phyloP scores from a whole-genome alignment of 1,139 yeast genomes.

The Yamadazyma kanchanaburiensis region DNA sequence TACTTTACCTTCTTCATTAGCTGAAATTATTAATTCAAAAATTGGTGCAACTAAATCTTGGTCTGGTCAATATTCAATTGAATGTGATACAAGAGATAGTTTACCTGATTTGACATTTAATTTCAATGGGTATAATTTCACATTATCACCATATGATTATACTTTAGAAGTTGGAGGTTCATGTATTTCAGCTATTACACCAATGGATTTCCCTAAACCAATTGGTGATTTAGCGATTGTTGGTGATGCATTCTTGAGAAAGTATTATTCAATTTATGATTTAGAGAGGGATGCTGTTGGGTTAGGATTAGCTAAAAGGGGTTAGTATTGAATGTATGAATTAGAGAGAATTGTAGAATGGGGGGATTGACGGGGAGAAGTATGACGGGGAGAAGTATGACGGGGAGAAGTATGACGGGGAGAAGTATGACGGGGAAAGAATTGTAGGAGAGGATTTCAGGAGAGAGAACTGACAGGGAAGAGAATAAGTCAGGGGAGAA shows the following conservation, averaged over 20 bases:
- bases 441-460: too few relatives aligned
- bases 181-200: slow-evolving; percentile 93
- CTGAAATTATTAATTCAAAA: slow-evolving; percentile 90
- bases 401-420: too few relatives aligned
- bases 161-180: slow-evolving; percentile 90
- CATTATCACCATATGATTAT: slow-evolving; percentile 84
- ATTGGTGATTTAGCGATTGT: slow-evolving; percentile 93
- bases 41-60: slow-evolving; percentile 96
- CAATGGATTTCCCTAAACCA: slow-evolving; percentile 96
- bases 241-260: slow-evolving; percentile 97
- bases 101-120: slow-evolving; percentile 90
- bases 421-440: too few relatives aligned
- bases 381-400: too few relatives aligned
- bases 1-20: slow-evolving; percentile 90
- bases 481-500: too few relatives aligned
- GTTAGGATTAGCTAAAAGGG: slow-evolving; percentile 77
- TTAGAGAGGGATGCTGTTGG: slow-evolving; percentile 89
- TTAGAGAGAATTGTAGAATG: too few relatives aligned
- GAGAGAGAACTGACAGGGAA: too few relatives aligned
- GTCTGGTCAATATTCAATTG: slow-evolving; percentile 95
- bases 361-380: too few relatives aligned
- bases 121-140: slow-evolving; percentile 86
- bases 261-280: slow-evolving; percentile 90
- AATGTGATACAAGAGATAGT: slow-evolving; percentile 75
- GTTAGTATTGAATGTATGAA: too few relatives aligned